phyloP scores from a whole-genome alignment of 176 grass and related monocot genomes.

The Oryza longistaminata region DNA sequence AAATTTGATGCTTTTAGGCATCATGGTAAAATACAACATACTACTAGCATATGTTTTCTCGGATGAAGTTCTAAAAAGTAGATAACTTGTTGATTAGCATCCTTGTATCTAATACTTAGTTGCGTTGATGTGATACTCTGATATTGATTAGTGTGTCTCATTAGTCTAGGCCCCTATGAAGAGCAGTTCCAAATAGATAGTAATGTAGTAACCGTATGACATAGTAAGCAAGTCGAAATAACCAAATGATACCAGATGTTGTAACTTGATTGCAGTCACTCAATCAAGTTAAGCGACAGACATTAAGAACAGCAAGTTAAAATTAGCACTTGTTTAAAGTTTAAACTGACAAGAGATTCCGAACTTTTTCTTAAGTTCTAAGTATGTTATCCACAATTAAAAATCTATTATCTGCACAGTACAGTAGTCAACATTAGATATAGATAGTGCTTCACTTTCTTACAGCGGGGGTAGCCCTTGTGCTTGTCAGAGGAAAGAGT shows the following conservation, averaged over 20 bases:
- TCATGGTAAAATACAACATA: no score
- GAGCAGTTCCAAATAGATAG: background rate
- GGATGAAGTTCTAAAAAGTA: background rate
- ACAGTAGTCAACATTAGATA: slow-evolving; percentile 6
- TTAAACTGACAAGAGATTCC: background rate
- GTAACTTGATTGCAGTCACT: background rate
- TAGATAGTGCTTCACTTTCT: slow-evolving; percentile 12
- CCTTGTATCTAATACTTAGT: background rate
- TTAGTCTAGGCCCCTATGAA: background rate
- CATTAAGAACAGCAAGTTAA: background rate
- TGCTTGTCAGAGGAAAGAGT: slow-evolving; percentile 78
- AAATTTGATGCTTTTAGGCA: background rate
- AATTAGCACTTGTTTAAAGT: background rate
- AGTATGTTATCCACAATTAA: background rate
- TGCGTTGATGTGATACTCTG: background rate
- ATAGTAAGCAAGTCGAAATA: background rate
- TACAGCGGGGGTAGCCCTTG: slow-evolving; percentile 82
- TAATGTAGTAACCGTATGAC: background rate
- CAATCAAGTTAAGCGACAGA: background rate
- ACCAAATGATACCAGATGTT: background rate
- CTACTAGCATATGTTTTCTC: background rate
- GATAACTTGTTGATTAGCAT: background rate
- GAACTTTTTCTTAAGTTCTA: background rate
- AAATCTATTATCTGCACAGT: background rate
- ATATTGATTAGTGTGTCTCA: background rate